phyloP scores from a whole-genome alignment of 139 green algal species.

The Chlorella sp. region DNA sequence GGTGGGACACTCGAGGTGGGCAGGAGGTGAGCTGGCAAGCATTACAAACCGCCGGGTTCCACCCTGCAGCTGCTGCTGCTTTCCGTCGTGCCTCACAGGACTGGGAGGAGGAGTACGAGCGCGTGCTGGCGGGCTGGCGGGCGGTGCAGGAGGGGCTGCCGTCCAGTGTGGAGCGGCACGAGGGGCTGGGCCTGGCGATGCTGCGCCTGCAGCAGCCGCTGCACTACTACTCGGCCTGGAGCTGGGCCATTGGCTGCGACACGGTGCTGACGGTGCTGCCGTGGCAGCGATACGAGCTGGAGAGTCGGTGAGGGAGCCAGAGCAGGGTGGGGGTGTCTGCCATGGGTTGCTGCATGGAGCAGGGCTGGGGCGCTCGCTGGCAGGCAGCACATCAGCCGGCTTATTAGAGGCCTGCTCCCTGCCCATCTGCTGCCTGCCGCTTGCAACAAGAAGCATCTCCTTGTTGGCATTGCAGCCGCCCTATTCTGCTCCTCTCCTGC shows the following conservation, averaged over 20 bases:
- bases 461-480: too few relatives aligned
- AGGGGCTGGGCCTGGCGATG: conserved; percentile 57
- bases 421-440: too few relatives aligned
- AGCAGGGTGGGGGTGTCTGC: background rate
- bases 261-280: conserved; percentile 51
- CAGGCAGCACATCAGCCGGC: too few relatives aligned
- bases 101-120: conserved; percentile 74
- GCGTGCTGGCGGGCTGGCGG: conserved; percentile 24
- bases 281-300: conserved; percentile 28
- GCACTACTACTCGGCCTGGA: conserved; percentile 68
- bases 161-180: background rate
- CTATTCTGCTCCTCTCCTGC: too few relatives aligned
- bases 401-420: too few relatives aligned
- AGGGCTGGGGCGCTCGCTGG: background rate
- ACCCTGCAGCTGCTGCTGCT: too few relatives aligned
- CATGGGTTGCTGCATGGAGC: background rate
- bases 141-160: background rate
- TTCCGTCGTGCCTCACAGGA: too few relatives aligned
- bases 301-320: conserved; percentile 4
- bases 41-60: too few relatives aligned
- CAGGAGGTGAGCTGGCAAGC: too few relatives aligned
- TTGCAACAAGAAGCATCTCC: too few relatives aligned
- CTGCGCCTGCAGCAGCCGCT: conserved; percentile 59
- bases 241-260: conserved; percentile 59
- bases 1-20: too few relatives aligned